Evolutionary conservation across 2,329 filamentous ascomycete genomes (phyloP).

Genomic region (Dryadomyces quercivorus): DNA sequence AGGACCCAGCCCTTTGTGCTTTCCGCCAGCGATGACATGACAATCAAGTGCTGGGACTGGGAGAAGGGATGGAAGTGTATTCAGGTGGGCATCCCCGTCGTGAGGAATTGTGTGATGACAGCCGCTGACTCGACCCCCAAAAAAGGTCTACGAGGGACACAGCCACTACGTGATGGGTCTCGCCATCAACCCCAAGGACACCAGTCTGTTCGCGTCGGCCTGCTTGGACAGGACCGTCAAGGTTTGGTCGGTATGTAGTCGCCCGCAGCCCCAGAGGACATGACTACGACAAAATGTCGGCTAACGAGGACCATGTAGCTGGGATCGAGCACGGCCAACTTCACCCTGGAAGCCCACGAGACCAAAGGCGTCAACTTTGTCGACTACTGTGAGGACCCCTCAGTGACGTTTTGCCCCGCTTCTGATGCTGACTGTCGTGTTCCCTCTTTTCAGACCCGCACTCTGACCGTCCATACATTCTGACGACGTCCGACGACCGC

Average conservation of each 20-base stretch:
- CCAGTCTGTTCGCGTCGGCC: conserved; percentile 81
- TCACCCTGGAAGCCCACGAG: conserved; percentile 93
- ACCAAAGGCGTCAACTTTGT: conserved; percentile 97
- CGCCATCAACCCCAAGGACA: conserved; percentile 95
- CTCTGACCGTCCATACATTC: conserved; percentile 70
- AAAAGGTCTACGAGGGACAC: conserved; percentile 76
- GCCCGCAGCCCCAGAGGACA: not conserved
- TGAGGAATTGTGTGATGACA: not conserved
- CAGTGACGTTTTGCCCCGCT: not conserved
- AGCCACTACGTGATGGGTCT: conserved; percentile 90
- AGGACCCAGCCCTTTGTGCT: conserved; percentile 81
- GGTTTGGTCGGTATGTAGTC: conserved; percentile 15
- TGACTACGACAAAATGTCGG: not conserved
- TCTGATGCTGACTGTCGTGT: not conserved
- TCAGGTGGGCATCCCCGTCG: conserved; percentile 35
- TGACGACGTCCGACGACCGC: conserved; percentile 92
- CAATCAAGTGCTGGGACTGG: conserved; percentile 98
- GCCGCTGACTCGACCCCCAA: not conserved
- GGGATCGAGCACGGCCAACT: conserved; percentile 87
- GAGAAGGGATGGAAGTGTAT: conserved; percentile 97
- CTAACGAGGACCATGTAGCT: conserved; percentile 31
- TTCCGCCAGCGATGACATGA: conserved; percentile 96
- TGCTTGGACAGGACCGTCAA: conserved; percentile 95
- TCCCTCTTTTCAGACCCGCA: conserved; percentile 36
- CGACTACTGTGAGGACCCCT: conserved; percentile 48